A percentile compares a stretch with the other conserved stretches of the same genome.
phyloP scores from a whole-genome alignment of 805 yeast species.

The Cyberlindnera mississippiensis region DNA sequence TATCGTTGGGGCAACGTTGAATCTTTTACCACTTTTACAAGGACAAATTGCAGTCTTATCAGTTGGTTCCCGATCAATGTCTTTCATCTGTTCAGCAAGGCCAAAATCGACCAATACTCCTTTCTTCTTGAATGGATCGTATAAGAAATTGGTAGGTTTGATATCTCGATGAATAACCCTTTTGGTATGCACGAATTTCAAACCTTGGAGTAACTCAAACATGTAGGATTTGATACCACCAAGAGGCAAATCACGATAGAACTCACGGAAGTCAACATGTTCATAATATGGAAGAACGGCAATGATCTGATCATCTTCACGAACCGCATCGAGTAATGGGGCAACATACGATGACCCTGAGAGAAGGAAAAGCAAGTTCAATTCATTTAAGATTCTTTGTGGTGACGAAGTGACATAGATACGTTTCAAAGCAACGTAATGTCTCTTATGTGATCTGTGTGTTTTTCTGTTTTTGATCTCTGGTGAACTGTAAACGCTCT shows the following conservation, averaged over 20 bases:
- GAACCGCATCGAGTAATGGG: slow-evolving; percentile 81
- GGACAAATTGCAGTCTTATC: slow-evolving; percentile 41
- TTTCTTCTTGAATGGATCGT: slow-evolving; percentile 42
- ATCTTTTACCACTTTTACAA: slow-evolving; percentile 36
- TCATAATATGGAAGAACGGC: slow-evolving; percentile 90
- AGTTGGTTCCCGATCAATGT: slow-evolving; percentile 5
- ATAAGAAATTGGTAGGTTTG: slow-evolving; percentile 71
- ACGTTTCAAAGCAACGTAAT: slow-evolving; percentile 80
- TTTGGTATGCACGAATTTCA: slow-evolving; percentile 60
- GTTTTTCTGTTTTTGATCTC: slow-evolving; percentile 24
- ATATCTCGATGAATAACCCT: slow-evolving; percentile 76
- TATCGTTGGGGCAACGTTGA: slow-evolving; percentile 15
- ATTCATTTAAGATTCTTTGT: slow-evolving; percentile 82
- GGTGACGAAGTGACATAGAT: slow-evolving; percentile 96
- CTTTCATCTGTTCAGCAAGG: slow-evolving; percentile 46
- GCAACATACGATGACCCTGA: slow-evolving; percentile 74
- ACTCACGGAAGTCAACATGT: slow-evolving; percentile 86
- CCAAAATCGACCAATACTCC: slow-evolving; percentile 86
- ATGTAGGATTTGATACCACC: slow-evolving; percentile 79
- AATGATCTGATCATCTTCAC: slow-evolving; percentile 87
- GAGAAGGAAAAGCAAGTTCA: slow-evolving; percentile 66
- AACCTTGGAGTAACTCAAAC: slow-evolving; percentile 70
- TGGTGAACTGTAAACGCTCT: slow-evolving; percentile 30
- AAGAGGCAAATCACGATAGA: slow-evolving; percentile 74
- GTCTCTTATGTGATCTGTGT: slow-evolving; percentile 22